Evolutionary conservation across 2,329 filamentous ascomycete species (phyloP).

Genomic region (Fusarium sp.): DNA sequence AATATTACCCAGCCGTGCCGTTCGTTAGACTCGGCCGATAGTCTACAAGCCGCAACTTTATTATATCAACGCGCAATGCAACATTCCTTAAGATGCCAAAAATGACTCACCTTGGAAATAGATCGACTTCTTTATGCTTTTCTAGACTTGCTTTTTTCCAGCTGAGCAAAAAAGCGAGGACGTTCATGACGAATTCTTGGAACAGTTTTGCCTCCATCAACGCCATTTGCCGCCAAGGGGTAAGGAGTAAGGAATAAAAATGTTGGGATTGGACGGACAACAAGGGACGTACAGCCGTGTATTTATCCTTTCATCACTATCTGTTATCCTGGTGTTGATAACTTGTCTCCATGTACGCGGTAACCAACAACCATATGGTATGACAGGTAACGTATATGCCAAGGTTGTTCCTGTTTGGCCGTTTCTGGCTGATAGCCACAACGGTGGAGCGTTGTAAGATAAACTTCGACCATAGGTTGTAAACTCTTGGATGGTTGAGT

Average conservation of each 20-base stretch:
- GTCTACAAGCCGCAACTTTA: conserved; percentile 29
- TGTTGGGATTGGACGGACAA: neutral
- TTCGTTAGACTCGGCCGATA: conserved; percentile 22
- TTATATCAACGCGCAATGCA: conserved; percentile 13
- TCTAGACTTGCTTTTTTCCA: neutral
- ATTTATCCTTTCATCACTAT: neutral
- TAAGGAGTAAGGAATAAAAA: neutral
- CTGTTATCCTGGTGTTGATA: neutral
- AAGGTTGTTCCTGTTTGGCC: neutral
- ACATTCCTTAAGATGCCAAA: conserved; percentile 33
- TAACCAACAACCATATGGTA: neutral
- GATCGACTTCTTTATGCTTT: conserved; percentile 11
- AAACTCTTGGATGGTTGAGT: neutral
- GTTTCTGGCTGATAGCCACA: conserved; percentile 2
- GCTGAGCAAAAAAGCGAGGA: neutral
- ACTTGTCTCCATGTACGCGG: neutral
- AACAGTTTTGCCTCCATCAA: neutral
- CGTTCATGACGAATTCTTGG: conserved; percentile 8
- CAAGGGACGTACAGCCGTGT: neutral
- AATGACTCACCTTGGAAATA: neutral
- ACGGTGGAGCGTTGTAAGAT: neutral
- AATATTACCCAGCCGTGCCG: conserved; percentile 9
- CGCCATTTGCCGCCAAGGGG: neutral
- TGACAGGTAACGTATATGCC: neutral
- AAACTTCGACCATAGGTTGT: neutral